Percentiles rank a stretch among this genome's conserved stretches.
These are phyloP conservation scores for Neohortaea acidophila DNA, from an alignment of 495 filamentous ascomycete species.

Conservation along the genomic window DNA sequence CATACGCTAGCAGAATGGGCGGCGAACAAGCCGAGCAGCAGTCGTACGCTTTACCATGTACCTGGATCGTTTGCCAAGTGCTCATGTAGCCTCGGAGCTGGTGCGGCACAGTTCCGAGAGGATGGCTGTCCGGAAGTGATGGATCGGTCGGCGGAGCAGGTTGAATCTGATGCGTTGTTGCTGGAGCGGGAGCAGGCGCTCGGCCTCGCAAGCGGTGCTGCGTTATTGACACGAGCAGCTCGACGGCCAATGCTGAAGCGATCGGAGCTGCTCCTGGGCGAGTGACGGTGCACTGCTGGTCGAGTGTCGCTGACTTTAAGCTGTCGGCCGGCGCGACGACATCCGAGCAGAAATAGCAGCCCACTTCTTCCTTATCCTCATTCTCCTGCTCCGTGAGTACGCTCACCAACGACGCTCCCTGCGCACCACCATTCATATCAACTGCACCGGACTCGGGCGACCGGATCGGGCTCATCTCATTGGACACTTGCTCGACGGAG, in stretches of 20 bases:
- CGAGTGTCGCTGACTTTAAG: conserved; percentile 48
- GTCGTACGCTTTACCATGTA: conserved; percentile 69
- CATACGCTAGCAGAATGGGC: conserved; percentile 56
- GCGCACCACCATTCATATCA: neutral
- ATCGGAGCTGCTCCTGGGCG: conserved; percentile 83
- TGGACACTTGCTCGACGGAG: conserved; percentile 11
- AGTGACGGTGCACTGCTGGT: conserved; percentile 96
- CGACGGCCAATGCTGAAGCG: conserved; percentile 82
- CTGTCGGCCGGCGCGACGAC: conserved; percentile 81
- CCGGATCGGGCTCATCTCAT: conserved; percentile 4
- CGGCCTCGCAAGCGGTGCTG: conserved; percentile 58
- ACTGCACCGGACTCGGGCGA: conserved; percentile 7
- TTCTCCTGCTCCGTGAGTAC: neutral
- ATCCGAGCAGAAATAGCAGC: conserved; percentile 98
- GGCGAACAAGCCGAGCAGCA: conserved; percentile 86
- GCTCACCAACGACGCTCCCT: neutral
- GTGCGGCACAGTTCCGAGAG: conserved; percentile 79
- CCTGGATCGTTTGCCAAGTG: conserved; percentile 66
- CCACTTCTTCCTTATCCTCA: conserved; percentile 45
- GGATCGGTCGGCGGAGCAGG: conserved; percentile 22
- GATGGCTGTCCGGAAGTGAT: conserved; percentile 37
- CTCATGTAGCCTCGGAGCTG: conserved; percentile 86
- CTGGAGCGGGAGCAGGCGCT: conserved; percentile 37
- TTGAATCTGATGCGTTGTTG: conserved; percentile 28
- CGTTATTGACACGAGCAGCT: conserved; percentile 70